Evolutionary conservation across 371 early-diverging fungal species (phyloP), one percentile per base, ranked within the genome.

Genomic region (Lichtheimia corymbifera): DNA sequence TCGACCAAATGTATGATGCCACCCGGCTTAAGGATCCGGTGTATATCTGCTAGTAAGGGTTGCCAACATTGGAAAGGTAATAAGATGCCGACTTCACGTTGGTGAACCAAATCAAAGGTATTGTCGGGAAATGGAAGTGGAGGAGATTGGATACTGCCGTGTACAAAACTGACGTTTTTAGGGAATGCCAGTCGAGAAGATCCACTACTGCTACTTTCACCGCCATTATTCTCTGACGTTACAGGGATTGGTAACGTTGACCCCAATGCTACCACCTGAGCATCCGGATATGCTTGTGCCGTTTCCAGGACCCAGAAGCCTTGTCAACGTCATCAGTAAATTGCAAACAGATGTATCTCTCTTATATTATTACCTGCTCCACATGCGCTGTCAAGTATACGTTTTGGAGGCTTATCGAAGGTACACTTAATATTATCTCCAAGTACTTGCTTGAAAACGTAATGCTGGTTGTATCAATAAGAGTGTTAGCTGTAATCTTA

Each of bases 251-350:
- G 35, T 44, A 42, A 67, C 41, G 64, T 24, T 9, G 68, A 56
- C 49, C 73, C 69, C 50, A 76, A 63, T 15, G 67, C 73, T 42
- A 72, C 65, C 4, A 74, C 66, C 52, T 68, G 58, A 52, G 69
- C 66, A 20, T 65, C 51, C 12, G 73, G 72, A 52, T 64, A 76
- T 35, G 11, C 49, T 55, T 63, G 56, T 18, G 62, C 64, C 44
- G 63, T 61, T 11, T 67, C 73, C 5, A 67, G 41, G 11, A 66
- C 24, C 73, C 73, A 73, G 20, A 73, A 42, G 12, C 73, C 65
- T 56, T 27, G 17, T 5, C 35, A 35, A 9, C 35, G 9, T 35
- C 11, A 47, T 47, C 47, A 47, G 47, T 17, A 47, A 47, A n/a
- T 4, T 15, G 47, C 44, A 43, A n/a, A 43, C 14, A 12, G 2